Evolutionary conservation across 1,284 basidiomycete species (phyloP), one percentile per base, ranked within the genome.

Genomic region (Leucoagaricus sp.): DNA sequence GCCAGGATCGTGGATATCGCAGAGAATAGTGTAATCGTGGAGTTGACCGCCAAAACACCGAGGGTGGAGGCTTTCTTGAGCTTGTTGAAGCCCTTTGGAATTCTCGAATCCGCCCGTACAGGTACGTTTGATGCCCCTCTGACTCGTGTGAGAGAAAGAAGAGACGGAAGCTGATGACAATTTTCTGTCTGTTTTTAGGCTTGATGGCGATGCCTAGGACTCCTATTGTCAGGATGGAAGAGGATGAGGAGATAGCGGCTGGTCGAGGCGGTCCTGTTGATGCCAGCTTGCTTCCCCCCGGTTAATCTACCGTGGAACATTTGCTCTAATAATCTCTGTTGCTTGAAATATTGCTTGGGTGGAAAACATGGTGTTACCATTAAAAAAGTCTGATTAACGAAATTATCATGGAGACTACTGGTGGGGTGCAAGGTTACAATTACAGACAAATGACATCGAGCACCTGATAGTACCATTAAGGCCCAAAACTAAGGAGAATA

Each of bases 151-250:
- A 26, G 29, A 26, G 10, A n/a, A 15, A 26, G 28, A 8, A 36
- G 28, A 13, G 29, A 19, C 13, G 23, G 44, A 50, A 28, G 31
- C 21, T 49, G 29, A 49, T 38, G 13, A 19, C n/a, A 21, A 44
- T 56, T 31, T 59, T 25, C 17, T 63, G 36, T 15, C 4, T 38
- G 4, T n/a, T 17, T 55, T 19, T 64, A 95, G 93, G 94, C 70
- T 77, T 93, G 47, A 98, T 98, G 95, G 94, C 93, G 23, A 96
- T 98, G 87, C 95, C 95, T 8, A 85, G 96, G 61, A 96, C 94
- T 26, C 95, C 95, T 2, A 91, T 97, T 66, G 55, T 52, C 12
- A 77, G 79, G 33, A 77, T 83, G 36, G 76, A 80, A 7, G 89
- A 92, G 47, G 89, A 91, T 8, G 73, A 72, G 3, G 84, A 85